Base-by-base conservation (phyloP, 129 eudicot genomes). In the Rutidosis leptorrhynchoides region DNA sequence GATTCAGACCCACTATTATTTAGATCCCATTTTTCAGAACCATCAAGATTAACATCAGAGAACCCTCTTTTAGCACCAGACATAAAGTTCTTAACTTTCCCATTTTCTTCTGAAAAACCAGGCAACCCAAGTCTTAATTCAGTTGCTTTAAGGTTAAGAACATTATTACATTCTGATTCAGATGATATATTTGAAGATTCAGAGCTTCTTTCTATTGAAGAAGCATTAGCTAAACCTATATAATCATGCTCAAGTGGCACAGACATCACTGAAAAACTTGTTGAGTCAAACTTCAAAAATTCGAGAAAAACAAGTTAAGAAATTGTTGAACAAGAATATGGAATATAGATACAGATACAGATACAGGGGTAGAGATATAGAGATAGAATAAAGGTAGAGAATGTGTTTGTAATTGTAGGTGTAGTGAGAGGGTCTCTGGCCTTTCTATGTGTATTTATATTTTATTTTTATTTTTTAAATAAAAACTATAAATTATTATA, bases 41-140 rank as follows among this genome's bases (percentile, higher is more conserved):
- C 86, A 54, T 82, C 54, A 56, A 58, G 37, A 33, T 81, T 83
- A 30, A 90, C 87, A 79, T 85, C 96, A 58, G 85, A 77, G 79
- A 89, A 89, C 8, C 89, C 93, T 77, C 96, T 85, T 72, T 89
- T 88, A 52, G 89, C 87, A 29, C 93, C 85, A 9, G 87, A 83
- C 58, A 74, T 80, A 32, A 81, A 73, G 77, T 66, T 82, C 77
- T 85, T 83, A 28, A 68, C 26, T 52, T 28, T 46, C 72, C 73
- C 80, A 33, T 68, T 51, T 61, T 64, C 84, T 56, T 73, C 74
- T 45, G 58, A 81, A 69, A 80, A 88, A 45, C 96, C 98, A 70
- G 98, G 98, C 74, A 89, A 79, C 12, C 97, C 99, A 59, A 94
- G 99, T 42, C 97, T 82, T 19, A 94, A 82, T 76, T 94, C 95